A percentile compares a stretch with the other conserved stretches of the same genome.
Evolutionary conservation across 208 protist genomes (phyloP).

Genomic region (Leishmania tropica): DNA sequence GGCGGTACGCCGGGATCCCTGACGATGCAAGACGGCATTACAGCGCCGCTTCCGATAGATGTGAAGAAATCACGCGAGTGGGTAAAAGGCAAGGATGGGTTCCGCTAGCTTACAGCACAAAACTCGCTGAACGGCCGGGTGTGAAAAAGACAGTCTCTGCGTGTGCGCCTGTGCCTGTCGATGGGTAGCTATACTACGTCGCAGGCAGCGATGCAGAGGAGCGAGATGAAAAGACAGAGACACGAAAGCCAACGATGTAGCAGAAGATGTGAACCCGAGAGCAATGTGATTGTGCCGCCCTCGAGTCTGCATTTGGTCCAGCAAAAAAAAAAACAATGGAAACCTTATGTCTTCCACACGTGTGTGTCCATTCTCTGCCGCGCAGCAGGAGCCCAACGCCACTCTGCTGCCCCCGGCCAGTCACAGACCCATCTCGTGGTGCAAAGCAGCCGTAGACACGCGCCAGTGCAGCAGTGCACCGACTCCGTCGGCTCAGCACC

Average conservation of each 20-base stretch:
- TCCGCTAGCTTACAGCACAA: not conserved
- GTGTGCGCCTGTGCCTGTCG: not conserved
- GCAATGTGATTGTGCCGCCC: not conserved
- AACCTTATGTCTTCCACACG: not conserved
- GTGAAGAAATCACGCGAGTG: not conserved
- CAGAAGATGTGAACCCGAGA: not conserved
- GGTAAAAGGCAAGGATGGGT: not conserved
- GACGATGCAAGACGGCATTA: not conserved
- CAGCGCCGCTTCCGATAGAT: not conserved
- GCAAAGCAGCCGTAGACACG: not conserved
- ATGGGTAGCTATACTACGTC: not conserved
- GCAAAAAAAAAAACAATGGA: not conserved
- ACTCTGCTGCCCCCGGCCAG: not conserved
- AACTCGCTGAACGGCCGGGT: not conserved
- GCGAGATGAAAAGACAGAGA: slow-evolving; percentile 1
- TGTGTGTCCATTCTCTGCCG: not conserved
- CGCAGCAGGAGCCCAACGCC: not conserved
- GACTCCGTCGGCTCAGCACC: not conserved
- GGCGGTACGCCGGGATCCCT: not conserved
- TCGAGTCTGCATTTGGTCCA: not conserved
- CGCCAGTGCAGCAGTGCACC: not conserved
- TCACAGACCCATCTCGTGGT: not conserved
- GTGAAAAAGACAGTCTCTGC: not conserved
- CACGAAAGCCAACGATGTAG: not conserved
- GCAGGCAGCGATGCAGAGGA: not conserved